phyloP scores from a whole-genome alignment of 179 eudicot species.

The Beta macrorhiza region DNA sequence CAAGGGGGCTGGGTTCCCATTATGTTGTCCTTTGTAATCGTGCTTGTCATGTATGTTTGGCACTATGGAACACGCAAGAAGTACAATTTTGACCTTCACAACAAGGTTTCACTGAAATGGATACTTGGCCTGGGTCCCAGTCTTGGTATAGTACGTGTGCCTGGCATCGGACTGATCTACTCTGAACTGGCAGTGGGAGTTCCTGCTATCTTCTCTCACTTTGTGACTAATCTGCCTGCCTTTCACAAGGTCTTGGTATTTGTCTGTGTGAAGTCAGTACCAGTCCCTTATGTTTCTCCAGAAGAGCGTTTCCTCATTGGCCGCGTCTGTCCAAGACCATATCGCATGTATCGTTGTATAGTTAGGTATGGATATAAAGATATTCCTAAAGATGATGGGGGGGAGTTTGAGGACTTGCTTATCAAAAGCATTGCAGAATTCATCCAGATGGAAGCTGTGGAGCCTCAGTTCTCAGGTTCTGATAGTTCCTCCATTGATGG shows the following conservation, averaged over 20 bases:
- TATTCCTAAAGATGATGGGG: conserved; percentile 71
- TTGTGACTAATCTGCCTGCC: conserved; percentile 95
- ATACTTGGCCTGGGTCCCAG: conserved; percentile 91
- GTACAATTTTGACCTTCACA: conserved; percentile 87
- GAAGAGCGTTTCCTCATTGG: conserved; percentile 93
- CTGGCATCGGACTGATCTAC: conserved; percentile 86
- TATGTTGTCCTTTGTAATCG: conserved; percentile 57
- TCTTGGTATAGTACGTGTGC: conserved; percentile 93
- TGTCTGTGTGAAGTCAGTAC: conserved; percentile 88
- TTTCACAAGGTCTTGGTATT: conserved; percentile 83
- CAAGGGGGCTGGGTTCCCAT: conserved; percentile 98
- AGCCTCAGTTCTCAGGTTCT: conserved; percentile 53
- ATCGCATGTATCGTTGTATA: conserved; percentile 91
- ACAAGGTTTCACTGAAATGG: conserved; percentile 91
- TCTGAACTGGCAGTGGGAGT: conserved; percentile 91
- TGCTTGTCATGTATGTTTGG: conserved; percentile 80
- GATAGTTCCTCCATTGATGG: conserved; percentile 75
- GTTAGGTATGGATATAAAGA: conserved; percentile 90
- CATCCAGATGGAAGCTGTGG: conserved; percentile 90
- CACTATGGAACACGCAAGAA: conserved; percentile 87
- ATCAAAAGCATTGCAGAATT: conserved; percentile 86
- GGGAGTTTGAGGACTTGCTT: conserved; percentile 75
- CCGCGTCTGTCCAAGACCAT: conserved; percentile 83
- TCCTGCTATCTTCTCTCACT: conserved; percentile 93
- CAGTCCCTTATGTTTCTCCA: conserved; percentile 77